Conservation (phyloP, 2,329 filamentous ascomycete species). For the Simplicillium sp. region DNA sequence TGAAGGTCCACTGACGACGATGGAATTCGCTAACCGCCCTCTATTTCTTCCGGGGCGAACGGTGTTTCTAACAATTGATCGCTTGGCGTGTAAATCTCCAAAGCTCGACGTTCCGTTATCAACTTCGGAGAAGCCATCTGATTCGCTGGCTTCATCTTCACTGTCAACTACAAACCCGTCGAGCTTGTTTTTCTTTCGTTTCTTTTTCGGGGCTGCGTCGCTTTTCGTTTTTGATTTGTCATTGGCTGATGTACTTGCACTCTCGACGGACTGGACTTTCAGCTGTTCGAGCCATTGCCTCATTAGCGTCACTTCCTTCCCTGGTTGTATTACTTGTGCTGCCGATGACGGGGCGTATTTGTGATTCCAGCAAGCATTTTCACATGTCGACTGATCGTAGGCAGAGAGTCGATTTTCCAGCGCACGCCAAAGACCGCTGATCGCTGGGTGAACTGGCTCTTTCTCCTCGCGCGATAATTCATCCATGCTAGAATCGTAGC, state of each 20-base stretch:
- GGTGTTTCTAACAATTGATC: conserved; percentile 43
- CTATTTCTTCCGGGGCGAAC: conserved; percentile 24
- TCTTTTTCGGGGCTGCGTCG: conserved; percentile 39
- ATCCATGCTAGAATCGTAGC: conserved; percentile 20
- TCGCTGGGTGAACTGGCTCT: conserved; percentile 41
- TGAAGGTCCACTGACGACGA: conserved; percentile 82
- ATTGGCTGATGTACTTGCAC: conserved; percentile 30
- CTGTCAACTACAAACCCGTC: conserved; percentile 74
- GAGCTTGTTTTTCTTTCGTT: conserved; percentile 62
- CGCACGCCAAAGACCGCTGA: conserved; percentile 48
- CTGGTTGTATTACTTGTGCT: conserved; percentile 64
- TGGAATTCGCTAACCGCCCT: conserved; percentile 56
- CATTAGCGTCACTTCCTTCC: conserved; percentile 60
- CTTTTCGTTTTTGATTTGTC: conserved; percentile 18
- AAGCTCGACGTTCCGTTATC: neutral
- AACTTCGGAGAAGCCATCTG: conserved; percentile 57
- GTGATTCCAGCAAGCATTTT: conserved; percentile 64
- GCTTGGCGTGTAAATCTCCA: conserved; percentile 25
- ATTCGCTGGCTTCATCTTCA: conserved; percentile 61
- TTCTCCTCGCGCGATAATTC: conserved; percentile 17
- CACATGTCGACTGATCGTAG: conserved; percentile 72
- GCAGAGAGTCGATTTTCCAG: conserved; percentile 59
- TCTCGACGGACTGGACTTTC: conserved; percentile 68
- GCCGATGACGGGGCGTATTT: conserved; percentile 73
- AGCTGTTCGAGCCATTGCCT: conserved; percentile 74